Percentiles rank a stretch among this genome's conserved stretches.
Conservation (phyloP, 2,329 filamentous ascomycete genomes). For the Monosporascus cannonballus region DNA sequence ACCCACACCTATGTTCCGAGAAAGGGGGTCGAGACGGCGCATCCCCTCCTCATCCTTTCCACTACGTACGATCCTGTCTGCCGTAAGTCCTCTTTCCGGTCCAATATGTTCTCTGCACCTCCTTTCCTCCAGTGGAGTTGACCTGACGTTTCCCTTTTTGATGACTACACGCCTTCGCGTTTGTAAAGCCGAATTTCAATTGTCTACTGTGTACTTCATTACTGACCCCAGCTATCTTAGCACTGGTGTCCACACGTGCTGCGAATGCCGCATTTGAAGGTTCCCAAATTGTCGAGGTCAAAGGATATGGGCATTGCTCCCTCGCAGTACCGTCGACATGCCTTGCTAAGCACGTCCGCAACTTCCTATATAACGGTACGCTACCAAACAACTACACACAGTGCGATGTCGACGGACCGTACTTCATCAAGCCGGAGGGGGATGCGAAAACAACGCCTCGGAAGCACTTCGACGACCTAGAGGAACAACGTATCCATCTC, state of each 20-base stretch:
- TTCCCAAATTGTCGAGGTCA: constrained; percentile 33
- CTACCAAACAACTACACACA: constrained; percentile 28
- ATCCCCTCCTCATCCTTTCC: constrained; percentile 48
- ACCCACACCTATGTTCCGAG: constrained; percentile 24
- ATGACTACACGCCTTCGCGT: no score
- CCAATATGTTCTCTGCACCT: background rate
- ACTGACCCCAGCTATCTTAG: constrained; percentile 4
- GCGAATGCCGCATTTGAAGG: constrained; percentile 30
- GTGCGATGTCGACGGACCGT: constrained; percentile 33
- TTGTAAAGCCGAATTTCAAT: no score
- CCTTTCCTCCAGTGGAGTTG: no score
- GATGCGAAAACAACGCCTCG: constrained; percentile 7
- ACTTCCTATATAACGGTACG: constrained; percentile 31
- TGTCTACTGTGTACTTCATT: background rate
- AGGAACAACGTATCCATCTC: constrained; percentile 9
- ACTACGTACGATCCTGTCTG: constrained; percentile 55
- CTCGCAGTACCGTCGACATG: constrained; percentile 32
- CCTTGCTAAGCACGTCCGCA: constrained; percentile 27
- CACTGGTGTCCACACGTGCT: constrained; percentile 30
- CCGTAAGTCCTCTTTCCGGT: constrained; percentile 13
- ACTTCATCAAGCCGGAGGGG: constrained; percentile 27
- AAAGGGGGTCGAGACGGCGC: constrained; percentile 32
- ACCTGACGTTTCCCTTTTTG: no score
- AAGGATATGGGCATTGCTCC: constrained; percentile 38
- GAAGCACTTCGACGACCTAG: constrained; percentile 9